These are phyloP conservation scores for Periconia sp. DNA, from an alignment of 2,329 filamentous ascomycete genomes.

Conservation along the genomic window DNA sequence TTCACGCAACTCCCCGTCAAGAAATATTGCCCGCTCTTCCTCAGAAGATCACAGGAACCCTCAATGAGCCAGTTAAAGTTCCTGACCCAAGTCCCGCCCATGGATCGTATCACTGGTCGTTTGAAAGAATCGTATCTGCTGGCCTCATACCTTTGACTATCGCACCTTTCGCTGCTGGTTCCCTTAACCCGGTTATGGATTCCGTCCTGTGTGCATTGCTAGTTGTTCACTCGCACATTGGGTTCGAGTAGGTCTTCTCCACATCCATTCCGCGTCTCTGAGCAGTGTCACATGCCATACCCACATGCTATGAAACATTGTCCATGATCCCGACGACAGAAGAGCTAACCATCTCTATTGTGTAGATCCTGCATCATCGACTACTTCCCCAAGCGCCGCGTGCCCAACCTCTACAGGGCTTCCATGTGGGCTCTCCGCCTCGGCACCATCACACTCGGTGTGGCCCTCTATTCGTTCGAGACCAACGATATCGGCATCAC, in stretches of 20 bases:
- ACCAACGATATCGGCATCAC: slow-evolving; percentile 96
- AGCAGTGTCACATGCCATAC: not conserved
- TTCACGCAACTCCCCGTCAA: slow-evolving; percentile 80
- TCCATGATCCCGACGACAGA: not conserved
- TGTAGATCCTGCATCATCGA: slow-evolving; percentile 74
- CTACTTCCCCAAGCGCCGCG: slow-evolving; percentile 76
- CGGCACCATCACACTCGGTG: slow-evolving; percentile 76
- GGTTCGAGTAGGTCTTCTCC: slow-evolving; percentile 69
- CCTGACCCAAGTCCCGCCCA: slow-evolving; percentile 74
- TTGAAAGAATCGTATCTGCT: slow-evolving; percentile 78
- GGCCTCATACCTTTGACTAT: slow-evolving; percentile 84
- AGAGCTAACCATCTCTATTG: slow-evolving; percentile 10
- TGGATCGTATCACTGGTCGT: slow-evolving; percentile 98
- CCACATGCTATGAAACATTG: not conserved
- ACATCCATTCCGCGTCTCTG: not conserved
- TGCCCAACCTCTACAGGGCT: slow-evolving; percentile 67
- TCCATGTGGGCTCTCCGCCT: slow-evolving; percentile 77
- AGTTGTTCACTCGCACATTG: slow-evolving; percentile 92
- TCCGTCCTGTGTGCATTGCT: slow-evolving; percentile 80
- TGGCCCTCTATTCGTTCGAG: slow-evolving; percentile 97
- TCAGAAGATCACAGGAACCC: slow-evolving; percentile 78
- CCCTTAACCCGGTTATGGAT: slow-evolving; percentile 85
- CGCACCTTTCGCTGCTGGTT: slow-evolving; percentile 88
- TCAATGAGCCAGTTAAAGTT: slow-evolving; percentile 82
- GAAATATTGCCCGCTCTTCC: slow-evolving; percentile 80